Percentiles rank a stretch among this genome's conserved stretches.
Conservation (phyloP, 2,329 filamentous ascomycete species). For the Paecilomyces variotii region DNA sequence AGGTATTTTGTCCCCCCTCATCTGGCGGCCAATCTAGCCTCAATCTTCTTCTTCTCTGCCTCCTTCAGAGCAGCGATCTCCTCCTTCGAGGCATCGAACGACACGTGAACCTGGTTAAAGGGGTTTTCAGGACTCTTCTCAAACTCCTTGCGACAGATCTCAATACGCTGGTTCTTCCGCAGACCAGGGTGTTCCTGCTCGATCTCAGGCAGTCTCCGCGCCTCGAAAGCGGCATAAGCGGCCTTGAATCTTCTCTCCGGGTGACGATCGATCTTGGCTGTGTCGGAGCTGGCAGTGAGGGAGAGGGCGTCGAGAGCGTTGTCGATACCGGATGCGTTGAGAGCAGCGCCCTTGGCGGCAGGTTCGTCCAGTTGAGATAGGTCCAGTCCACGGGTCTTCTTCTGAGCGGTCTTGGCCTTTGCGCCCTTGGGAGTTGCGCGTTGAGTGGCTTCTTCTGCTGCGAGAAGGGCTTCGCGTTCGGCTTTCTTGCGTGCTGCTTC, state of each 20-base stretch:
- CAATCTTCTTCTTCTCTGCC: slow-evolving; percentile 64
- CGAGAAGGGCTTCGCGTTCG: slow-evolving; percentile 74
- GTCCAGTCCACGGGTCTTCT: slow-evolving; percentile 62
- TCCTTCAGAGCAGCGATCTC: slow-evolving; percentile 62
- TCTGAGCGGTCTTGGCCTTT: slow-evolving; percentile 44
- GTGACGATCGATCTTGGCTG: slow-evolving; percentile 73
- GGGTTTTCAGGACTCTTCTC: slow-evolving; percentile 92
- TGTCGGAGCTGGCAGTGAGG: slow-evolving; percentile 50
- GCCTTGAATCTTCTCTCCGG: slow-evolving; percentile 83
- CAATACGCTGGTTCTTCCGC: slow-evolving; percentile 74
- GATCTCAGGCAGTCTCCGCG: slow-evolving; percentile 74
- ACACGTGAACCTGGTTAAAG: slow-evolving; percentile 73
- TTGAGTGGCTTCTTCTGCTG: slow-evolving; percentile 69
- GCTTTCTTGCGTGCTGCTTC: slow-evolving; percentile 83
- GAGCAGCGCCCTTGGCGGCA: slow-evolving; percentile 46
- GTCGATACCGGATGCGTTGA: slow-evolving; percentile 84
- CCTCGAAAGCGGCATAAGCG: slow-evolving; percentile 75
- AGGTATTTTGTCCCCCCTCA: slow-evolving; percentile 4
- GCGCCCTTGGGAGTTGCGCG: slow-evolving; percentile 52
- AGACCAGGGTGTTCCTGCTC: slow-evolving; percentile 73
- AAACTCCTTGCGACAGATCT: slow-evolving; percentile 83
- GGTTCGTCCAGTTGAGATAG: slow-evolving; percentile 64
- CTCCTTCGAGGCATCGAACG: slow-evolving; percentile 70
- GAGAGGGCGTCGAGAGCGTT: slow-evolving; percentile 83
- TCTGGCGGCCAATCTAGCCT: slow-evolving; percentile 50